These are phyloP conservation scores for Quercus suber DNA, from an alignment of 306 rosid species.

Conservation along the genomic window DNA sequence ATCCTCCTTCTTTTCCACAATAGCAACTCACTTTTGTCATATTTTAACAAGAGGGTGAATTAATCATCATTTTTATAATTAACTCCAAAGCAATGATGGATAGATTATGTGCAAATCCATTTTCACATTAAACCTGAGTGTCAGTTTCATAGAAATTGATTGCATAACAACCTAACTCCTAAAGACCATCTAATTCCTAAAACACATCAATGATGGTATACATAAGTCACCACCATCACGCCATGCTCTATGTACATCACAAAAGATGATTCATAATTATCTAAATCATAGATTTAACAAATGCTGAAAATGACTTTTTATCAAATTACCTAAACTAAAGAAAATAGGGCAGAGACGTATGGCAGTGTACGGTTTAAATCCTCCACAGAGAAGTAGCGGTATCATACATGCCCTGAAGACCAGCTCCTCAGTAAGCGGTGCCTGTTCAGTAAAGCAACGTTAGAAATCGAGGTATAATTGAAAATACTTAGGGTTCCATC, in stretches of 20 bases:
- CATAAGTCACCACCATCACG: not conserved
- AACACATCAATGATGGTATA: not conserved
- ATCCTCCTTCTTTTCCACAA: not conserved
- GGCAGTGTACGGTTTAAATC: conserved; percentile 53
- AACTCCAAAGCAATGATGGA: conserved; percentile 3
- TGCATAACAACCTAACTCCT: not conserved
- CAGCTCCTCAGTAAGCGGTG: conserved; percentile 89
- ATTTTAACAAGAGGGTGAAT: not conserved
- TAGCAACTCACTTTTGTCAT: not conserved
- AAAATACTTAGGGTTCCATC: not conserved
- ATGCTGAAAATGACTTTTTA: conserved; percentile 4
- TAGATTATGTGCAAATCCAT: not conserved
- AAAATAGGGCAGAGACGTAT: conserved; percentile 77
- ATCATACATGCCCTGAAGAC: conserved; percentile 97
- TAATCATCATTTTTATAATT: not conserved
- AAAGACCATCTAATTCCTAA: not conserved
- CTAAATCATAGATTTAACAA: conserved; percentile 9
- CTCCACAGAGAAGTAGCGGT: conserved; percentile 91
- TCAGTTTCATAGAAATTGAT: not conserved
- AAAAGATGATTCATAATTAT: conserved; percentile 1
- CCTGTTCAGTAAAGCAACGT: conserved; percentile 50
- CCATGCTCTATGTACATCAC: not conserved
- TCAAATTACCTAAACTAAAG: conserved; percentile 85
- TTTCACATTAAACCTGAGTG: not conserved
- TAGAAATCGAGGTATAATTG: not conserved